Evolutionary conservation across 495 filamentous ascomycete genomes (phyloP).

Genomic region (Aspergillus cavernicola): DNA sequence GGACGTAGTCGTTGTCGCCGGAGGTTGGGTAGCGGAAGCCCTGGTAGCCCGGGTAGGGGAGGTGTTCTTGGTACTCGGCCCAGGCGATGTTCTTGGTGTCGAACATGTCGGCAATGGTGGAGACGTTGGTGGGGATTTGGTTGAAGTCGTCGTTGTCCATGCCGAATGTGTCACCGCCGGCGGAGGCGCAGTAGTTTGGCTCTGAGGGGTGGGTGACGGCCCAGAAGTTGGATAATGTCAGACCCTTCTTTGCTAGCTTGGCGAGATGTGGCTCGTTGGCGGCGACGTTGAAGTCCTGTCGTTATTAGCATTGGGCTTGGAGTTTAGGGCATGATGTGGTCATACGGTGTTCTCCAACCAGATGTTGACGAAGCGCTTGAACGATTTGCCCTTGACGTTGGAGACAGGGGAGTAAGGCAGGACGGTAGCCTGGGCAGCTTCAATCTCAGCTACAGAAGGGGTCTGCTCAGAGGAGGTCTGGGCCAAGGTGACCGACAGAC

Average conservation of each 20-base stretch:
- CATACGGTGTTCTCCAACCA: slow-evolving; percentile 71
- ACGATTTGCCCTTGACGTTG: slow-evolving; percentile 57
- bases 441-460: slow-evolving; percentile 27
- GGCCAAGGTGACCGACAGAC: slow-evolving; percentile 23
- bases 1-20: slow-evolving; percentile 60
- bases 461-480: slow-evolving; percentile 25
- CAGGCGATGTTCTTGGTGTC: slow-evolving; percentile 64
- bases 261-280: slow-evolving; percentile 47
- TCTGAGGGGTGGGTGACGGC: slow-evolving; percentile 63
- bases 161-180: slow-evolving; percentile 64
- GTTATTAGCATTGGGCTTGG: neutral
- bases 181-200: slow-evolving; percentile 65
- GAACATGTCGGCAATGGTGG: slow-evolving; percentile 63
- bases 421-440: slow-evolving; percentile 26
- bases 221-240: slow-evolving; percentile 60
- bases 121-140: slow-evolving; percentile 54
- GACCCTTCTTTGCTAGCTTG: slow-evolving; percentile 57
- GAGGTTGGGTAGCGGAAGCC: slow-evolving; percentile 50
- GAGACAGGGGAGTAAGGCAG: slow-evolving; percentile 47
- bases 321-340: slow-evolving; percentile 6
- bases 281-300: slow-evolving; percentile 53
- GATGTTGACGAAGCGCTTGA: slow-evolving; percentile 64
- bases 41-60: slow-evolving; percentile 64
- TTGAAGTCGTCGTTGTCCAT: slow-evolving; percentile 64
- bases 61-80: slow-evolving; percentile 66